Percentiles rank a stretch among this genome's conserved stretches.
phyloP scores from a whole-genome alignment of 2,329 filamentous ascomycete genomes.

The Epichloe gansuensis region DNA sequence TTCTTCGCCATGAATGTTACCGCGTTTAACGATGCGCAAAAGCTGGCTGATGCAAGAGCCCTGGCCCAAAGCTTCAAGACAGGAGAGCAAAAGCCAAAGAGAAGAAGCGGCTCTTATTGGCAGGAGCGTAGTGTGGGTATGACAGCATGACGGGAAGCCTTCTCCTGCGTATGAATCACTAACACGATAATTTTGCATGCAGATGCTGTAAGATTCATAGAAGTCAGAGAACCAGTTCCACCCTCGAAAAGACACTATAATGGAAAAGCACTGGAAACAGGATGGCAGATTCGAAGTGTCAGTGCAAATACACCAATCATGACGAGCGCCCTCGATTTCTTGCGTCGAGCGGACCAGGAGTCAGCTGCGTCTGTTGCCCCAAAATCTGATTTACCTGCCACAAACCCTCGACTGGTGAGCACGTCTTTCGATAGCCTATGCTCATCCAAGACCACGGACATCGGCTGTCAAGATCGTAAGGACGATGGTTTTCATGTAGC shows the following conservation, averaged over 20 bases:
- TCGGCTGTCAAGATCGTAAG: not conserved
- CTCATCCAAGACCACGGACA: not conserved
- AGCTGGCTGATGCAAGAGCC: slow-evolving; percentile 16
- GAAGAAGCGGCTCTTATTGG: not conserved
- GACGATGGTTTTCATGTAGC: not conserved
- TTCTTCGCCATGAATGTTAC: slow-evolving; percentile 7
- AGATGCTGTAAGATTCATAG: not conserved
- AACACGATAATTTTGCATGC: not conserved
- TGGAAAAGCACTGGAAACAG: not conserved
- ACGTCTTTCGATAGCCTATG: not conserved
- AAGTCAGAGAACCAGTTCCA: not conserved
- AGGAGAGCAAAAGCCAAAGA: slow-evolving; percentile 1
- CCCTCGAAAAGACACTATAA: slow-evolving; percentile 2
- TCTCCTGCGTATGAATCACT: not conserved
- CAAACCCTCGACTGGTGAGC: not conserved
- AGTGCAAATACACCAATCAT: not conserved
- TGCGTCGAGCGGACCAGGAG: not conserved
- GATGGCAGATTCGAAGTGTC: not conserved
- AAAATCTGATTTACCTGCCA: not conserved
- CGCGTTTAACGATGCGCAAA: slow-evolving; percentile 14
- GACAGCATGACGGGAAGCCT: no score
- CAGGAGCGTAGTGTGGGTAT: not conserved
- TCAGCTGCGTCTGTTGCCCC: not conserved
- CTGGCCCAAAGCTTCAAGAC: slow-evolving; percentile 16
- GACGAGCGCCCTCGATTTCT: slow-evolving; percentile 2